Percentiles rank a stretch among this genome's conserved stretches.
phyloP scores from a whole-genome alignment of 176 grass and related monocot genomes.

The Microstegium vimineum region DNA sequence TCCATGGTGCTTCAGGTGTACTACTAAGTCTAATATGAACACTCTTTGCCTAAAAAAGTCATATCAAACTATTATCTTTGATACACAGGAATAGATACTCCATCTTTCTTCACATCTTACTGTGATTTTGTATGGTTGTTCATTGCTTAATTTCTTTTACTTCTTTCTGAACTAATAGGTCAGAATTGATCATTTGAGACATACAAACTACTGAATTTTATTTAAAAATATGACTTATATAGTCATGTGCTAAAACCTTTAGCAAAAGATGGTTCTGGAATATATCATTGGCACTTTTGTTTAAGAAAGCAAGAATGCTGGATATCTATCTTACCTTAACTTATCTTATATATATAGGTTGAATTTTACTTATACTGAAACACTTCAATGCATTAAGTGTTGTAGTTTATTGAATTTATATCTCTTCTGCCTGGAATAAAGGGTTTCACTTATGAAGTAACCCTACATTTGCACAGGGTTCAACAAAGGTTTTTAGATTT shows the following conservation, averaged over 20 bases:
- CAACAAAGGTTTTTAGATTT: not conserved
- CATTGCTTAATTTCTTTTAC: slow-evolving; percentile 5
- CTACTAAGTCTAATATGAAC: slow-evolving; percentile 10
- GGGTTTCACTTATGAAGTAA: not conserved
- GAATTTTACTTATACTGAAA: not conserved
- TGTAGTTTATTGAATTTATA: too few relatives aligned
- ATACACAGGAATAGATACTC: slow-evolving; percentile 1
- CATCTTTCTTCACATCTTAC: not conserved
- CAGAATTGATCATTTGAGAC: not conserved
- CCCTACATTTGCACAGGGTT: not conserved
- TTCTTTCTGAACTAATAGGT: slow-evolving; percentile 15
- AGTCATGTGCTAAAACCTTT: not conserved
- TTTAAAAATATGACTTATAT: not conserved
- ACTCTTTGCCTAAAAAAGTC: not conserved
- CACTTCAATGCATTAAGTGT: too few relatives aligned
- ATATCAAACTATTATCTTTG: slow-evolving; percentile 11
- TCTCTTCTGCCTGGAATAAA: not conserved
- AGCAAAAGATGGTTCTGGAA: slow-evolving; percentile 12
- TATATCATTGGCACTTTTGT: not conserved
- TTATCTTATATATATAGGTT: slow-evolving; percentile 8
- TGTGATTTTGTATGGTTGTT: slow-evolving; percentile 21
- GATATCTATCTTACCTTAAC: not conserved
- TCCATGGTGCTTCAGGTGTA: slow-evolving; percentile 82
- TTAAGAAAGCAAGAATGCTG: not conserved
- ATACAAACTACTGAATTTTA: slow-evolving; percentile 1